Base-by-base conservation (phyloP, 2,329 filamentous ascomycete species). In the Fusarium sp. region DNA sequence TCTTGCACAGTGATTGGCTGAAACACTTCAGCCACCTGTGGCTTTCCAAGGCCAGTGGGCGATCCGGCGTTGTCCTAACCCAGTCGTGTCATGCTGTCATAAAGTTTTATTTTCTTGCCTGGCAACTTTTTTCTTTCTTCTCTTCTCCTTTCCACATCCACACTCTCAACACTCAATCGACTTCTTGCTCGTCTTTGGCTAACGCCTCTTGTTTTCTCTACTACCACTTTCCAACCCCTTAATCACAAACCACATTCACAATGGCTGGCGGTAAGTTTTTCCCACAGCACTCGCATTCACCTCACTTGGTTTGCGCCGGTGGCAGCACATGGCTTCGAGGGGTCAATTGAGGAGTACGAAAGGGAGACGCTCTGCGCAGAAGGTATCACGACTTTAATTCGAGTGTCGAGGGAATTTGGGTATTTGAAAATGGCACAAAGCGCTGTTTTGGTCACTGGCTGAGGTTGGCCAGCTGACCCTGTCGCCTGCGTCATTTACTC, bases 241-340 rank as follows among this genome's bases (percentile, higher is more conserved):
- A 70, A 71, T 63, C 53, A 60, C 46, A 63, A 69, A 53, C 66
- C 59, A 67, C 59, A 69, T 59, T 69, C 77, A 82, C 75, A 79
- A 82, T 82, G 80, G 80, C 80, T 79, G 80, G 79, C 73, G 80
- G 80, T 82, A 80, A 82, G 80, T 82, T 40, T 53, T 43, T 33
- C 42, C 37, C 23, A 25, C 21, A 41, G 29, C 29, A 17, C 21
- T 43, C 58, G 37, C n/a, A n/a, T n/a, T n/a, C n/a, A n/a, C n/a
- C 33, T 61, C 29, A 17, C 20, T 43, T 62, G 40, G 35, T 63
- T 61, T 61, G 57, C 63, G 66, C 66, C 49, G 31, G 47, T 20
- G 39, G 17, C 36, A 37, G 31, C 18, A 48, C 51, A 47, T 20
- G 29, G 47, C 35, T 58, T 39, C 43, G 54, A 33, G 65, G 61